Evolutionary conservation across 2,329 filamentous ascomycete species (phyloP).

Genomic region (Fusarium cyanostomum): DNA sequence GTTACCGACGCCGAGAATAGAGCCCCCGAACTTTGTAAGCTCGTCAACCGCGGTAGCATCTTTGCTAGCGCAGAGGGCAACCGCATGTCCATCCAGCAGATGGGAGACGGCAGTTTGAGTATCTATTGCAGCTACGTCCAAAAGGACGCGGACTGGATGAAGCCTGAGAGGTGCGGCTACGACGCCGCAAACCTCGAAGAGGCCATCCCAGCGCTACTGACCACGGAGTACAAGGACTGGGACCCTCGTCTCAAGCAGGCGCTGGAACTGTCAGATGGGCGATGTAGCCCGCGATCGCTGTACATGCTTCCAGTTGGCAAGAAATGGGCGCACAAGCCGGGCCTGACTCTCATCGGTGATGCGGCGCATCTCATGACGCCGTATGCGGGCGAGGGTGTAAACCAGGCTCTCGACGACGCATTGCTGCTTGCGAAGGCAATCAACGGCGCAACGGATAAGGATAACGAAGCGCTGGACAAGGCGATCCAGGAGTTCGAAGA

Average conservation of each 20-base stretch:
- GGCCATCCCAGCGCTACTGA: constrained; percentile 51
- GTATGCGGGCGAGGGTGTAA: constrained; percentile 68
- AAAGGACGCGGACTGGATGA: constrained; percentile 51
- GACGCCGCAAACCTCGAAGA: constrained; percentile 52
- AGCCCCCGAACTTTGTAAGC: constrained; percentile 54
- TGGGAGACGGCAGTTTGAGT: constrained; percentile 60
- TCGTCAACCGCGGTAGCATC: constrained; percentile 58
- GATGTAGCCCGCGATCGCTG: constrained; percentile 55
- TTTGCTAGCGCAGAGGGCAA: constrained; percentile 56
- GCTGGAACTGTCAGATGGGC: constrained; percentile 52
- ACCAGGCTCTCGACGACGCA: constrained; percentile 65
- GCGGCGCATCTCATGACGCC: constrained; percentile 69
- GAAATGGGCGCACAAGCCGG: constrained; percentile 57
- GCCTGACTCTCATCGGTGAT: constrained; percentile 66
- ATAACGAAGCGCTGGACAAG: constrained; percentile 45
- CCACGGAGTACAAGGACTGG: constrained; percentile 52
- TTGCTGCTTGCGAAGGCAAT: constrained; percentile 58
- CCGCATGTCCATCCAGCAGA: constrained; percentile 51
- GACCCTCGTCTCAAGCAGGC: constrained; percentile 53
- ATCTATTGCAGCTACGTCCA: constrained; percentile 52
- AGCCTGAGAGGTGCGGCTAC: constrained; percentile 53
- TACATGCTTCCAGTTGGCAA: constrained; percentile 63
- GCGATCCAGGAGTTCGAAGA: constrained; percentile 50
- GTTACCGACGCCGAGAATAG: constrained; percentile 53
- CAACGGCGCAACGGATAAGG: constrained; percentile 38